These are phyloP conservation scores for Saccharum hybrid DNA, from an alignment of 202 grass and related monocot species.

Conservation along the genomic window DNA sequence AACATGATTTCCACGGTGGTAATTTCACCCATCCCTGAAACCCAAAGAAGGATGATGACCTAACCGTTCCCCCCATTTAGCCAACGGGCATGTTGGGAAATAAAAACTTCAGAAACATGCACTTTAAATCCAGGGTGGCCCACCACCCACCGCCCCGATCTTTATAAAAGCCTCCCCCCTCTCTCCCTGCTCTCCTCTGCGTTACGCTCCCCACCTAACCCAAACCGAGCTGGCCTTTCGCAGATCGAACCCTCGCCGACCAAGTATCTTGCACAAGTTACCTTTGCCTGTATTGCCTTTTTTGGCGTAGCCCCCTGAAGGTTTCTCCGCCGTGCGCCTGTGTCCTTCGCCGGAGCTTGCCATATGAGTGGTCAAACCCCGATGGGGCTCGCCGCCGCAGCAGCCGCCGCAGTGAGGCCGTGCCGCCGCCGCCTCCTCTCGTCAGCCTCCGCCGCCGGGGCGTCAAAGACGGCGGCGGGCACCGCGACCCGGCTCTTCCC, in stretches of 20 bases:
- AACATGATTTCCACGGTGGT: not conserved
- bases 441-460: conserved; percentile 11
- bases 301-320: conserved; percentile 15
- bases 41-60: not conserved
- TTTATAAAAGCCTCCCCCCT: conserved; percentile 43
- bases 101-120: conserved; percentile 9
- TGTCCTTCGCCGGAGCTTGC: conserved; percentile 52
- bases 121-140: conserved; percentile 40
- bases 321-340: conserved; percentile 1
- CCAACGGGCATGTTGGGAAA: not conserved
- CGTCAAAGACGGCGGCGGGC: conserved; percentile 24
- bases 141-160: not conserved
- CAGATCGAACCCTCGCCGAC: conserved; percentile 1
- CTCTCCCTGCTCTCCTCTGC: not conserved
- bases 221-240: conserved; percentile 3
- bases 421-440: conserved; percentile 63
- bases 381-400: conserved; percentile 67
- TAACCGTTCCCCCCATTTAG: conserved; percentile 27
- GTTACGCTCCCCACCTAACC: conserved; percentile 9
- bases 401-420: conserved; percentile 63
- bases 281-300: not conserved
- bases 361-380: conserved; percentile 63
- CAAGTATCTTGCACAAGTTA: not conserved
- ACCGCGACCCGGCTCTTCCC: conserved; percentile 41
- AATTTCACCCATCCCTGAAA: not conserved